Evolutionary conservation across 768 basidiomycete genomes (phyloP).

Genomic region (Mrakia gelida): DNA sequence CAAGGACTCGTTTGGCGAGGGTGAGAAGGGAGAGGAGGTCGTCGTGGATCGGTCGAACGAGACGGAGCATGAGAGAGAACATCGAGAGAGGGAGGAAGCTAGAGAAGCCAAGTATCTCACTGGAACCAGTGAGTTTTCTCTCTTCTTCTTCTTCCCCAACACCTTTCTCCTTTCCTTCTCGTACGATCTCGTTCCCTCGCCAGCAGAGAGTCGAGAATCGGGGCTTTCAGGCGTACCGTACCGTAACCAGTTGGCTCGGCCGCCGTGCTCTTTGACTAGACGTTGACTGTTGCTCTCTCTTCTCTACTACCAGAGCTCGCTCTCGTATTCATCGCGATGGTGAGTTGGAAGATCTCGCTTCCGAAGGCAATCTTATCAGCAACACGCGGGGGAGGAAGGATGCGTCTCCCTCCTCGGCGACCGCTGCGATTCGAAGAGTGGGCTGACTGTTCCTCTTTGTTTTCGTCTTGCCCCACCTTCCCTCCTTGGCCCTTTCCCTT

Average conservation of each 20-base stretch:
- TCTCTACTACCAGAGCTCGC: too few species aligned
- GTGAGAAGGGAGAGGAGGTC: background rate
- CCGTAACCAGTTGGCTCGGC: too few species aligned
- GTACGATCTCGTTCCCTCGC: too few species aligned
- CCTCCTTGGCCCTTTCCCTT: background rate
- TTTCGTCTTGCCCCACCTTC: background rate
- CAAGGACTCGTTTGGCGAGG: background rate
- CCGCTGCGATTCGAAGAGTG: background rate
- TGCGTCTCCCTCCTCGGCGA: background rate
- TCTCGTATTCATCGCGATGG: too few species aligned
- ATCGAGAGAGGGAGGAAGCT: background rate
- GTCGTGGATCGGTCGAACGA: background rate
- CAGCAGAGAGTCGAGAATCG: too few species aligned
- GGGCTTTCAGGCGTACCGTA: too few species aligned
- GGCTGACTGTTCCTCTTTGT: background rate
- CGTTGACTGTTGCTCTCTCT: too few species aligned
- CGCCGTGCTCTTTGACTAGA: too few species aligned
- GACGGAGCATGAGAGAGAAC: background rate
- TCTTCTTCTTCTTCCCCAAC: background rate
- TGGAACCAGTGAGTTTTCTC: background rate
- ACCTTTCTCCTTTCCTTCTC: background rate
- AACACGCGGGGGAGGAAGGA: too few species aligned
- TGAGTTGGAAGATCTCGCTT: too few species aligned
- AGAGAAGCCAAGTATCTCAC: conserved; percentile 14
- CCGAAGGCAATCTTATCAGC: too few species aligned